Evolutionary conservation across 768 basidiomycete genomes (phyloP), one percentile per base, ranked within the genome.

Genomic region (Pulveroboletus sp.): DNA sequence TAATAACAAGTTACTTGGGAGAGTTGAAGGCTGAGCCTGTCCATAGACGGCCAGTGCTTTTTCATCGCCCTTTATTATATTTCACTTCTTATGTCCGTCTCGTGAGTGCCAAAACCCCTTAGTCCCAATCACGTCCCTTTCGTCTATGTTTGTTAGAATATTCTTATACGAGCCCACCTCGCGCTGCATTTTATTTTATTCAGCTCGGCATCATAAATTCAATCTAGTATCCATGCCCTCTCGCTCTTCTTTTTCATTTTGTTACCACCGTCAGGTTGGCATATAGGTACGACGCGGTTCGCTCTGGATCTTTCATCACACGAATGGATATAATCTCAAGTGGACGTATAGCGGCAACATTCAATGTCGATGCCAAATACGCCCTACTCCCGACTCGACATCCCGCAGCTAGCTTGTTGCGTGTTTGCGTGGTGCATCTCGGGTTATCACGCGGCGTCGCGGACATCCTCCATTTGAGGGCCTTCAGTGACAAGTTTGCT

Each of bases 11-110:
- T 21, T 21, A 39, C 24, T 6, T 39, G 44, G 39, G 54, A 55
- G 36, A 52, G 67, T 60, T 48, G 67, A 67, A 59, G 65, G 66
- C 58, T 67, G 61, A 65, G 60, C 67, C 65, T 55, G 47, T 58
- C 58, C 52, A 24, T 43, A 40, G 50, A 54, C 41, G 46, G 54
- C 61, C 38, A 40, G 52, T 60, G 27, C 33, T n/a, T 38, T 36
- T 51, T 45, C 32, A 26, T 31, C 27, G 14, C 24, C 33, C 38
- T 18, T 40, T 39, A 28, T 28, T 28, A 28, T 17, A 1, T 41
- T 18, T 36, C 28, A 0, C 10, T 42, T 36, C 38, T 37, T 42
- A 14, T n/a, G 12, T 46, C 37, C 24, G 33, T 27, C 39, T 10
- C 9, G 33, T 32, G 47, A 51, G 27, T 12, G 24, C 45, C 35